A percentile compares a stretch with the other conserved stretches of the same genome.
phyloP scores from a whole-genome alignment of 148 eudicot genomes.

The Euryodendron excelsum region DNA sequence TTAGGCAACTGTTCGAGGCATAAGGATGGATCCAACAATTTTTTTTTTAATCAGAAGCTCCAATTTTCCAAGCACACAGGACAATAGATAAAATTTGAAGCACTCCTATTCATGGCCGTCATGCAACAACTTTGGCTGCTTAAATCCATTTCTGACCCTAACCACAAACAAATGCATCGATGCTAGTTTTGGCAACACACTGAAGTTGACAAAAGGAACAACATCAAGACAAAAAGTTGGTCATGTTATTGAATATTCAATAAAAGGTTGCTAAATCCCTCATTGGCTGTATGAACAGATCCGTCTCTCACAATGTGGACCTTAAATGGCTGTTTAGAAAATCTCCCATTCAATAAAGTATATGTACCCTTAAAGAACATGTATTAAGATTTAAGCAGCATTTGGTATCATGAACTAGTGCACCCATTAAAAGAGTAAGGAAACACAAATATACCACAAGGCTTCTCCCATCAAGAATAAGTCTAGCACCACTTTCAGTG shows the following conservation, averaged over 20 bases:
- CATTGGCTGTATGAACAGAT: not conserved
- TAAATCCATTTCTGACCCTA: not conserved
- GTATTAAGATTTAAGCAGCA: not conserved
- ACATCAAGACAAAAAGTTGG: not conserved
- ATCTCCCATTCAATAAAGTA: not conserved
- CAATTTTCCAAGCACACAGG: not conserved
- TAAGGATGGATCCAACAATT: not conserved
- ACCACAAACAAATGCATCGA: not conserved
- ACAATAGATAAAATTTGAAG: not conserved
- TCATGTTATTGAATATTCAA: not conserved
- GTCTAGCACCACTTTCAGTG: conserved; percentile 55
- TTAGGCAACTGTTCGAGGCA: too few relatives aligned
- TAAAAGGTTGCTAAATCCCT: not conserved
- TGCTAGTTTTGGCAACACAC: not conserved
- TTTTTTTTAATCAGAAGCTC: not conserved
- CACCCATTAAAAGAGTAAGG: not conserved
- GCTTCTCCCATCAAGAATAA: conserved; percentile 68
- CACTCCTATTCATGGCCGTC: too few relatives aligned
- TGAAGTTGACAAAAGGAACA: not conserved
- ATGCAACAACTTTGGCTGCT: not conserved
- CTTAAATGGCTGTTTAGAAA: too few relatives aligned
- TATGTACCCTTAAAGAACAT: not conserved
- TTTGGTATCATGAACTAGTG: not conserved
- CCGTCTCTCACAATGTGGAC: not conserved
- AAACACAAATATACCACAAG: conserved; percentile 34